Percentiles rank a stretch among this genome's conserved stretches.
Conservation (phyloP, 1,284 basidiomycete genomes). For the Inonotus obliquus region DNA sequence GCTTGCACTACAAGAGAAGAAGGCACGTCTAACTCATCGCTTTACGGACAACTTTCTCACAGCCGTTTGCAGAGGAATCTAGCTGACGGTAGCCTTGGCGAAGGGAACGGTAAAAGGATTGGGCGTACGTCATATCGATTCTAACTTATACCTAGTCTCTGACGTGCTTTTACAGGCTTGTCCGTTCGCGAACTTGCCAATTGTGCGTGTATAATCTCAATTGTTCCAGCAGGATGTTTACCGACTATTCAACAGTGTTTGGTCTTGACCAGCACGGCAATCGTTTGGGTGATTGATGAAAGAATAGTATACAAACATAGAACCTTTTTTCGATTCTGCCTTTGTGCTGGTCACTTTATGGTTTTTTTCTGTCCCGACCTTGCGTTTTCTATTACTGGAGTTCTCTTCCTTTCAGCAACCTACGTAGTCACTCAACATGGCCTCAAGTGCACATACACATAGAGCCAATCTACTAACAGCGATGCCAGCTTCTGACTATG, state of each 20-base stretch:
- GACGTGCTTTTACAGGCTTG: conserved; percentile 30
- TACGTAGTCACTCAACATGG: no score
- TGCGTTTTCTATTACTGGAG: no score
- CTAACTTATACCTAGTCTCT: background rate
- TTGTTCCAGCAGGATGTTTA: background rate
- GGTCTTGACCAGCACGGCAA: conserved; percentile 43
- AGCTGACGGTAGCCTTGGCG: conserved; percentile 56
- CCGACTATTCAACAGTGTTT: conserved; percentile 31
- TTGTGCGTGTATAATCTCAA: conserved; percentile 30
- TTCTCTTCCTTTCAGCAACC: no score
- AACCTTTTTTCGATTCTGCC: background rate
- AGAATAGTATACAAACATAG: background rate
- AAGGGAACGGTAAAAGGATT: conserved; percentile 52
- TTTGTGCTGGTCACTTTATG: background rate
- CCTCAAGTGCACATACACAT: no score
- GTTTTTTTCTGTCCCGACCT: background rate
- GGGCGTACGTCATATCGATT: conserved; percentile 40
- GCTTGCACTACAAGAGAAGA: conserved; percentile 44
- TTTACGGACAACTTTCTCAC: background rate
- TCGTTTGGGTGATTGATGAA: conserved; percentile 14
- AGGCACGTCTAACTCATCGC: background rate
- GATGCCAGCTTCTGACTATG: no score
- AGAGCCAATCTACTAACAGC: no score
- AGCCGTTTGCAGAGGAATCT: conserved; percentile 33
- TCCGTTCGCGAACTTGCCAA: conserved; percentile 40